A percentile compares a stretch with the other conserved stretches of the same genome.
Evolutionary conservation across 2,329 filamentous ascomycete genomes (phyloP).

Genomic region (Phialocephala subalpina): DNA sequence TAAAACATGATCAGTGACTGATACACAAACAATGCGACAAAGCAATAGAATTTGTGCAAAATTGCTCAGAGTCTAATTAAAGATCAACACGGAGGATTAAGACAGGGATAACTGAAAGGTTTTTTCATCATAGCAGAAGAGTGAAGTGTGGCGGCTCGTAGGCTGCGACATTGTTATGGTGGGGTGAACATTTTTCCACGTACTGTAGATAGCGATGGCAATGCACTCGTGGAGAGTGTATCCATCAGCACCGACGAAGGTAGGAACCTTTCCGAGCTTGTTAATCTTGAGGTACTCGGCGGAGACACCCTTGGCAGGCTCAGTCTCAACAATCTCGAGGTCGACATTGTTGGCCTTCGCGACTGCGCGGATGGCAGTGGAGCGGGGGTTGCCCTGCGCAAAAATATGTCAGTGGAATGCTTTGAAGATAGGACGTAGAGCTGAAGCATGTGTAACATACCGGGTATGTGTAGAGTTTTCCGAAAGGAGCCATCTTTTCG

Average conservation of each 20-base stretch:
- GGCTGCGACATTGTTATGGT: constrained; percentile 9
- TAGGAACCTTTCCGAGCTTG: constrained; percentile 89
- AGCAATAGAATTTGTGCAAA: constrained; percentile 30
- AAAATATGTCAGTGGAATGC: constrained; percentile 30
- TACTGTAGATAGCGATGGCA: constrained; percentile 98
- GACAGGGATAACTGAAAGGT: constrained; percentile 98
- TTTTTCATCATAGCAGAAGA: constrained; percentile 49
- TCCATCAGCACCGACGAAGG: constrained; percentile 92
- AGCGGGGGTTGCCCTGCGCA: constrained; percentile 84
- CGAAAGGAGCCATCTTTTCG: constrained; percentile 83
- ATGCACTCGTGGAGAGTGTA: constrained; percentile 89
- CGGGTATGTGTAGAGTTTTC: constrained; percentile 91
- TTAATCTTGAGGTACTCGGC: constrained; percentile 86
- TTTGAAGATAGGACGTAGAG: background rate
- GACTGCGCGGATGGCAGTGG: constrained; percentile 86
- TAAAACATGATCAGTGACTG: constrained; percentile 51
- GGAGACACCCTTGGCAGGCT: constrained; percentile 69
- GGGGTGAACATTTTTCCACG: constrained; percentile 52
- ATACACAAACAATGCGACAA: background rate
- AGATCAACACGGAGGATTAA: constrained; percentile 91
- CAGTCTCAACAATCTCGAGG: constrained; percentile 80
- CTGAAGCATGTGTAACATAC: constrained; percentile 57
- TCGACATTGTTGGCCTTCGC: constrained; percentile 98
- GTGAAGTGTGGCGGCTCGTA: constrained; percentile 23
- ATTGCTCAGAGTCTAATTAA: constrained; percentile 79